Evolutionary conservation across 768 basidiomycete genomes (phyloP), one percentile per base, ranked within the genome.

Genomic region (Tricholomella constricta): DNA sequence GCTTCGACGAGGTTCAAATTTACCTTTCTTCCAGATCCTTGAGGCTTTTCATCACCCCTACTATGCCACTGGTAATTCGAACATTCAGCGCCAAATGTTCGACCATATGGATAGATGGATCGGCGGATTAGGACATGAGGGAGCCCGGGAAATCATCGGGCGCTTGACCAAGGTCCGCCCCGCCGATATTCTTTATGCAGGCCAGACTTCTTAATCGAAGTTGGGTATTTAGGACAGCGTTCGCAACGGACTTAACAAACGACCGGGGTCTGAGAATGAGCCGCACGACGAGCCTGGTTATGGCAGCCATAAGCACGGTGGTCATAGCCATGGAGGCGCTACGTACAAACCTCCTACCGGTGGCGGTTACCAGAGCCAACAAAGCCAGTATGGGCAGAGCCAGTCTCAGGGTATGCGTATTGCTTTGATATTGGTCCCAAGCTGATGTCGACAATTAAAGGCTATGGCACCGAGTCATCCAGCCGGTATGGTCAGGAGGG

Each of bases 1-100:
- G 26, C 3, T 8, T 26, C 35, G 26, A 19, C 17, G 4, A 45
- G n/a, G 4, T 43, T n/a, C 12, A 20, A 34, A 25, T 50, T 20
- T 45, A 36, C 10, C 27, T 27, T 48, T n/a, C 27, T 3, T 14
- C 26, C 31, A 78, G 78, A 79, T 85, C 52, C 72, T 86, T 4
- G 77, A 84, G 57, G 82, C 84, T 4, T 85, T 88, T 74, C 84
- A 88, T 62, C 86, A 87, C 62, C 86, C 86, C 6, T 85, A 83
- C 65, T 88, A 83, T 64, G 79, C 79, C 41, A 74, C 69, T 35
- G 79, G 80, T 4, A 65, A 65, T 25, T 83, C 81, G 14, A 65
- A 69, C 29, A 80, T 87, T 49, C 86, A 88, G 65, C 61, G 75
- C 48, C 73, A 74, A 45, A 88, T 88, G 85, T 81, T 81, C 57